Conservation (phyloP, 192 early-diverging fungal species). For the Coemansia sp. region DNA sequence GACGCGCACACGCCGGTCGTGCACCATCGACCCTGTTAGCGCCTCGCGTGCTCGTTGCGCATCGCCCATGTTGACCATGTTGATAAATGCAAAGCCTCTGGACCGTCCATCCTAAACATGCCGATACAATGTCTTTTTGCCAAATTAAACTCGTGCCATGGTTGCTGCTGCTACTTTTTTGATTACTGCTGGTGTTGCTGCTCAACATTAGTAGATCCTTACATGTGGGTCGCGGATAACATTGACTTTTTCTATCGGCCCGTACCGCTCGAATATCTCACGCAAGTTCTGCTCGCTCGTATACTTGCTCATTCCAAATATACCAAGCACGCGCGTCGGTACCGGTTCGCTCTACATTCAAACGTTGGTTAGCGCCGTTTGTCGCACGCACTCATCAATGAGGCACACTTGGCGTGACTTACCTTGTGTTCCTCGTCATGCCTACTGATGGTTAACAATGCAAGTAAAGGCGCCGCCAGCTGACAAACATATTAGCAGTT, state of each 20-base stretch:
- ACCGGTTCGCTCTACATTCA: conserved; percentile 23
- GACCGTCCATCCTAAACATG: conserved; percentile 42
- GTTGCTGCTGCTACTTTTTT: conserved; percentile 1
- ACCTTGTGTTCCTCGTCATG: conserved; percentile 20
- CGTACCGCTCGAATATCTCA: conserved; percentile 39
- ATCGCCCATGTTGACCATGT: conserved; percentile 32
- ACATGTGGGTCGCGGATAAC: conserved; percentile 51
- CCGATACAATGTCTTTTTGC: neutral
- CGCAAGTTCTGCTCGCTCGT: conserved; percentile 38
- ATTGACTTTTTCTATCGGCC: conserved; percentile 35
- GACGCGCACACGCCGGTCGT: conserved; percentile 45
- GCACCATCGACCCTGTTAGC: conserved; percentile 20
- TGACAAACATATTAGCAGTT: neutral
- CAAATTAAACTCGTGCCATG: neutral
- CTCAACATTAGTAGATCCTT: conserved; percentile 14
- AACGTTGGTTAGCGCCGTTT: neutral
- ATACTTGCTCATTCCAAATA: conserved; percentile 56
- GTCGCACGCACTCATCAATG: neutral
- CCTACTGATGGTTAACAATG: conserved; percentile 3
- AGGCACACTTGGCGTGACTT: conserved; percentile 3
- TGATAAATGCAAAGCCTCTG: conserved; percentile 46
- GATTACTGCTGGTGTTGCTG: conserved; percentile 1
- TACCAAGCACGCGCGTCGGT: conserved; percentile 42
- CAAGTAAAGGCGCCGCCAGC: neutral
- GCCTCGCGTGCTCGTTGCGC: conserved; percentile 37